Evolutionary conservation across 768 basidiomycete species (phyloP), one percentile per base, ranked within the genome.

Genomic region (Clathrus columnatus): DNA sequence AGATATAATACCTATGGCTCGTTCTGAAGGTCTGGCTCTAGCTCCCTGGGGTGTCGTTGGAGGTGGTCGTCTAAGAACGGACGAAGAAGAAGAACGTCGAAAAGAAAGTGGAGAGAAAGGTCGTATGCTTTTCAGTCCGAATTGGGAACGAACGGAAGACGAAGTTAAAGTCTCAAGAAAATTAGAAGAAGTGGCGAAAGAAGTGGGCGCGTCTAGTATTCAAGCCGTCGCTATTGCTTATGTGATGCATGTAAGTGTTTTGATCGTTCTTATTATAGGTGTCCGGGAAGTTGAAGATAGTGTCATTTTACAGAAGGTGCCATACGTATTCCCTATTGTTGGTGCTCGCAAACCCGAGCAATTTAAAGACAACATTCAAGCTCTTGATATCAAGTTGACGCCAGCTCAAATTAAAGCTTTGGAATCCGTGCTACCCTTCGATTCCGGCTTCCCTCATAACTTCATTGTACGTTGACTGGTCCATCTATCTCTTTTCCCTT

Each of bases 21-120:
- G 24, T 50, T 24, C 60, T 30, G 63, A 63, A 29, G 61, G 71
- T 26, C 63, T 75, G 56, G 72, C 72, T 17, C 61, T 75, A 36
- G 72, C 73, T 1, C 73, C 74, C 5, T 77, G 72, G 73, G 67
- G 67, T 20, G 72, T 73, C 2, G 61, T 76, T 24, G 73, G 65
- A 6, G 66, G 47, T 17, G 76, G 75, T 8, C 68, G 68, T 59
- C 67, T 75, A 53, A 67, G 70, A 43, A 69, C 71, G 0, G 71
- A 74, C 45, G 69, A 60, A 0, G 73, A 74, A 57, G 73, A 73
- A 30, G 64, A 65, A 30, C 53, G 60, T 55, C 62, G 60, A 18
- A n/a, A 54, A 28, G 21, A 36, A 10, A 20, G 4, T n/a, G 56
- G 42, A 14, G 54, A 42, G 44, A 61, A 62, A 17, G 57, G 57